phyloP scores from a whole-genome alignment of 495 filamentous ascomycete species.

The Umbilicaria muhlenbergii region DNA sequence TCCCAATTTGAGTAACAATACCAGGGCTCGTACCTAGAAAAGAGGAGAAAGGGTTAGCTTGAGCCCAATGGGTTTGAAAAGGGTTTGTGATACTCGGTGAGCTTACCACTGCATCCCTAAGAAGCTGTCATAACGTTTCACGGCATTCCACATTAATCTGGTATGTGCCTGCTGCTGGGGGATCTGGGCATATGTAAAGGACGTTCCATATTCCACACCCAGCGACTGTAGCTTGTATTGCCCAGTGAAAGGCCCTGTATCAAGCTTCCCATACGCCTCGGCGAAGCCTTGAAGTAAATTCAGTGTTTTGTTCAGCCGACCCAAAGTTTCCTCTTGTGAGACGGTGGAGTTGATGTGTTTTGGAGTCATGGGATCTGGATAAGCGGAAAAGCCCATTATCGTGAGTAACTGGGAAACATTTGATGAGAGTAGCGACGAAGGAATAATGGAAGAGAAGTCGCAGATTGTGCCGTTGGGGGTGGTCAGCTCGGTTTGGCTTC shows the following conservation, averaged over 20 bases:
- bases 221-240: constrained; percentile 9
- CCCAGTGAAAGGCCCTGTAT: constrained; percentile 3
- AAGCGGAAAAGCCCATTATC: constrained; percentile 11
- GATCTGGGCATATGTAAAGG: not conserved
- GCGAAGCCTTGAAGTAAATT: constrained; percentile 8
- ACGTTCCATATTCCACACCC: constrained; percentile 11
- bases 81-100: too few relatives aligned
- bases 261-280: constrained; percentile 7
- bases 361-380: constrained; percentile 11
- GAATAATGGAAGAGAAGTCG: constrained; percentile 1
- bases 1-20: constrained; percentile 11
- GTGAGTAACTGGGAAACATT: constrained; percentile 6
- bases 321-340: not conserved
- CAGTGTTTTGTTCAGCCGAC: constrained; percentile 3
- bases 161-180: constrained; percentile 7
- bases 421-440: constrained; percentile 2
- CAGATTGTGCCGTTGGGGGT: constrained; percentile 3
- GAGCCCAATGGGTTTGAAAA: too few relatives aligned
- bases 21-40: constrained; percentile 4
- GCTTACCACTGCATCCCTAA: constrained; percentile 9
- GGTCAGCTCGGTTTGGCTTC: constrained; percentile 2
- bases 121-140: constrained; percentile 5
- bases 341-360: constrained; percentile 7
- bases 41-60: too few relatives aligned
- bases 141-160: constrained; percentile 9